Percentiles rank a stretch among this genome's conserved stretches.
Conservation (phyloP, 2,329 filamentous ascomycete species). For the Kalmusia sp. region DNA sequence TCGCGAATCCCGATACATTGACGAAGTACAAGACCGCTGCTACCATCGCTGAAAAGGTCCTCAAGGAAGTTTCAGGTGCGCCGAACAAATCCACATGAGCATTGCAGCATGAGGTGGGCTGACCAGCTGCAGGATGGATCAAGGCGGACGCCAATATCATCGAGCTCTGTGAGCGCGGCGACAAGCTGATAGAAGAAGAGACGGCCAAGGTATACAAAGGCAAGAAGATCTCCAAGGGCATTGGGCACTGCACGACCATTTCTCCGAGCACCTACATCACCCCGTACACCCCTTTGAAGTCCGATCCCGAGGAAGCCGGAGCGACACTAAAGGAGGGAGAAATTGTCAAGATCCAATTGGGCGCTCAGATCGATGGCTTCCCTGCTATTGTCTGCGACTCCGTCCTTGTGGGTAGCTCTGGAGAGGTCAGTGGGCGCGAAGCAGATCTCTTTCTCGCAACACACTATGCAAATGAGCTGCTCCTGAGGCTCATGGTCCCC, state of each 20-base stretch:
- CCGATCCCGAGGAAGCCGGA: constrained; percentile 84
- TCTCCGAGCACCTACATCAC: constrained; percentile 95
- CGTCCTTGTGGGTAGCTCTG: constrained; percentile 73
- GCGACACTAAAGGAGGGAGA: constrained; percentile 83
- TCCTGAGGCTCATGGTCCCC: constrained; percentile 88
- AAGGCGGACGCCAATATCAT: constrained; percentile 91
- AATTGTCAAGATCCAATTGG: constrained; percentile 96
- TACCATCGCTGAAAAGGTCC: constrained; percentile 92
- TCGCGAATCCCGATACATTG: constrained; percentile 91
- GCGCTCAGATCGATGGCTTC: constrained; percentile 97
- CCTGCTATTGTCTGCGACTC: constrained; percentile 96
- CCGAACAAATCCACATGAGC: constrained; percentile 16
- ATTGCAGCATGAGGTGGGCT: constrained; percentile 23
- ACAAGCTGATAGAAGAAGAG: constrained; percentile 93
- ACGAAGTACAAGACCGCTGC: constrained; percentile 99
- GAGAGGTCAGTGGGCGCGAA: constrained; percentile 74
- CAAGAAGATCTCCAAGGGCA: constrained; percentile 95
- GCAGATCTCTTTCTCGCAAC: constrained; percentile 91
- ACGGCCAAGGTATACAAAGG: constrained; percentile 95
- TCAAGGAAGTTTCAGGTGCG: constrained; percentile 77
- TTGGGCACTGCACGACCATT: constrained; percentile 92
- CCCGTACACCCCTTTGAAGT: constrained; percentile 90
- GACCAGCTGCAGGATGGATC: constrained; percentile 63
- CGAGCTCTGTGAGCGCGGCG: constrained; percentile 92
- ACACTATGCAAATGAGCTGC: constrained; percentile 93